Conservation (phyloP, 106 monocot genomes). For the Cymbidium sinense region DNA sequence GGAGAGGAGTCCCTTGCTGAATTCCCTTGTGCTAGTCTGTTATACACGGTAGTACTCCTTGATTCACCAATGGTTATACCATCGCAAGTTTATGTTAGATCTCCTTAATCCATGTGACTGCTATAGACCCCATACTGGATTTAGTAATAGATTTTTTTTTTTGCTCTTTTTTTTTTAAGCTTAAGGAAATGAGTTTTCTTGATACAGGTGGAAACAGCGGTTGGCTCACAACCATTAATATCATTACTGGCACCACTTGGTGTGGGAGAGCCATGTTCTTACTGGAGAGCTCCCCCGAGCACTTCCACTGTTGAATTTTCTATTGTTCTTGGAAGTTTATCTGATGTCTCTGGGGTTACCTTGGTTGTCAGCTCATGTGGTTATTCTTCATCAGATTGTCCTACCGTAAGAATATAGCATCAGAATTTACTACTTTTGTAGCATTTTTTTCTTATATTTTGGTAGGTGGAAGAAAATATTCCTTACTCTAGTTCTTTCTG, state of each 20-base stretch:
- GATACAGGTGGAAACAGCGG: slow-evolving; percentile 72
- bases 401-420: slow-evolving; percentile 56
- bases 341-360: slow-evolving; percentile 81
- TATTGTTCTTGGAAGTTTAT: slow-evolving; percentile 74
- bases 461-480: neutral
- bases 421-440: neutral
- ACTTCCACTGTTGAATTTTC: slow-evolving; percentile 69
- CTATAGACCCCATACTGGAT: neutral
- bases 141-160: neutral
- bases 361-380: slow-evolving; percentile 93
- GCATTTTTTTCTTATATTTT: neutral
- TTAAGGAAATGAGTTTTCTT: neutral
- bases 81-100: neutral
- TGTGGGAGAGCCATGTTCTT: slow-evolving; percentile 42
- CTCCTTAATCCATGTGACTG: neutral
- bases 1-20: slow-evolving; percentile 89
- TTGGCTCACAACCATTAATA: slow-evolving; percentile 56
- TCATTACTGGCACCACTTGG: slow-evolving; percentile 78
- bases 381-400: slow-evolving; percentile 70
- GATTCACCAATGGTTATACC: neutral
- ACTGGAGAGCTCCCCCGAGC: slow-evolving; percentile 77
- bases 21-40: slow-evolving; percentile 77
- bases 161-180: neutral
- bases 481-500: neutral
- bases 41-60: slow-evolving; percentile 47